Percentiles rank a stretch among this genome's conserved stretches.
Conservation (phyloP, 1,139 yeast species). For the Magnusiomyces suaveolens region DNA sequence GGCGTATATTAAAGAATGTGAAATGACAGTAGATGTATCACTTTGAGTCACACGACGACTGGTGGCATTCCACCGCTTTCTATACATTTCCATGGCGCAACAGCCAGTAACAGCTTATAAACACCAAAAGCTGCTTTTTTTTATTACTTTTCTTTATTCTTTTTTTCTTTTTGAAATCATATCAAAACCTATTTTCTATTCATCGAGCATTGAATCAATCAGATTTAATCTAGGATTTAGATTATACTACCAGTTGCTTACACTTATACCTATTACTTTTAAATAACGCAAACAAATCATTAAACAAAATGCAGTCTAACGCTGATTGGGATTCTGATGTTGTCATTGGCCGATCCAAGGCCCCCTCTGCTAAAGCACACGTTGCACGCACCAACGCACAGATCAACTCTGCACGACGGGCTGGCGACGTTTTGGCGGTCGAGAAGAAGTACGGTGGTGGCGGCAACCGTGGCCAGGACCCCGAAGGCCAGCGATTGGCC, state of each 20-base stretch:
- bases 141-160: not conserved
- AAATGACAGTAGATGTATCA: not conserved
- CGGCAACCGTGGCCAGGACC: constrained; percentile 51
- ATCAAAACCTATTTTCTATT: not conserved
- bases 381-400: constrained; percentile 74
- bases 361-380: constrained; percentile 76
- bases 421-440: constrained; percentile 78
- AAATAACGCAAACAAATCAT: not conserved
- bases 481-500: constrained; percentile 92
- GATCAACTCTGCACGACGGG: constrained; percentile 87
- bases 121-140: not conserved
- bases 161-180: constrained; percentile 1
- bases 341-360: constrained; percentile 77
- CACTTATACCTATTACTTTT: not conserved
- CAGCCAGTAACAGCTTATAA: not conserved
- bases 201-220: not conserved
- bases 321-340: constrained; percentile 78
- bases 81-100: not conserved
- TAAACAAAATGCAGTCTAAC: constrained; percentile 11
- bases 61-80: constrained; percentile 2
- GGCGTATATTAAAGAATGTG: not conserved
- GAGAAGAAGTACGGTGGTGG: constrained; percentile 85
- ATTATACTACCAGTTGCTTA: not conserved
- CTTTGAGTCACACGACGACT: not conserved
- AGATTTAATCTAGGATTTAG: not conserved